phyloP scores from a whole-genome alignment of 441 rosid species.

The Pelargonium cotyledonis region DNA sequence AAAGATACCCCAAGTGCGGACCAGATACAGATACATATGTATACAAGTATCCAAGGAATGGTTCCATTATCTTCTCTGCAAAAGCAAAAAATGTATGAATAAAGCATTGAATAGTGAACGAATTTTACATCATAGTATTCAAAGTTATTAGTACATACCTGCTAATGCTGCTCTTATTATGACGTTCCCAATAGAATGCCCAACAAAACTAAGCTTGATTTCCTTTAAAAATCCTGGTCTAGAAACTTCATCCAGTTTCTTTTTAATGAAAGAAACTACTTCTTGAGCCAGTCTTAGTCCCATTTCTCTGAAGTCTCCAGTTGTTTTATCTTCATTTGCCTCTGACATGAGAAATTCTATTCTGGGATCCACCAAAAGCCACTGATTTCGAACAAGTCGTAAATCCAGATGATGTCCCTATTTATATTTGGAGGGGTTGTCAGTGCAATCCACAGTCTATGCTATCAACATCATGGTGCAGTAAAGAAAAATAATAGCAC shows the following conservation, averaged over 20 bases:
- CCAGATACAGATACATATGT: conserved; percentile 83
- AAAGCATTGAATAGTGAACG: conserved; percentile 16
- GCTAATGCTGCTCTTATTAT: conserved; percentile 82
- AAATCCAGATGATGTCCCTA: conserved; percentile 94
- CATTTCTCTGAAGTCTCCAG: conserved; percentile 91
- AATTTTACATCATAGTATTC: conserved; percentile 10
- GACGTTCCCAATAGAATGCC: conserved; percentile 90
- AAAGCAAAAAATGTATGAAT: conserved; percentile 8
- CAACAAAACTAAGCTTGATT: conserved; percentile 86
- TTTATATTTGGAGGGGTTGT: conserved; percentile 13
- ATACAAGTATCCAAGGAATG: conserved; percentile 53
- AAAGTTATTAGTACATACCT: conserved; percentile 37
- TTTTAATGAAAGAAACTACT: conserved; percentile 66
- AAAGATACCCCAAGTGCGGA: conserved; percentile 86
- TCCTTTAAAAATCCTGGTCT: conserved; percentile 46
- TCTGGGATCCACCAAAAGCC: conserved; percentile 91
- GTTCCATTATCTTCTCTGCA: conserved; percentile 79
- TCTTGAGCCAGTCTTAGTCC: conserved; percentile 81
- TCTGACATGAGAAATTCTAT: conserved; percentile 89
- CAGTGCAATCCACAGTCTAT: conserved; percentile 12
- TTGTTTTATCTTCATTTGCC: conserved; percentile 75
- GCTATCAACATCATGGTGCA: conserved; percentile 11
- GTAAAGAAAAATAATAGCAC: conserved; percentile 2
- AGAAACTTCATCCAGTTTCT: conserved; percentile 65
- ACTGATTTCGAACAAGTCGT: conserved; percentile 82